Evolutionary conservation across 441 rosid genomes (phyloP).

Genomic region (Erodium moschatum): DNA sequence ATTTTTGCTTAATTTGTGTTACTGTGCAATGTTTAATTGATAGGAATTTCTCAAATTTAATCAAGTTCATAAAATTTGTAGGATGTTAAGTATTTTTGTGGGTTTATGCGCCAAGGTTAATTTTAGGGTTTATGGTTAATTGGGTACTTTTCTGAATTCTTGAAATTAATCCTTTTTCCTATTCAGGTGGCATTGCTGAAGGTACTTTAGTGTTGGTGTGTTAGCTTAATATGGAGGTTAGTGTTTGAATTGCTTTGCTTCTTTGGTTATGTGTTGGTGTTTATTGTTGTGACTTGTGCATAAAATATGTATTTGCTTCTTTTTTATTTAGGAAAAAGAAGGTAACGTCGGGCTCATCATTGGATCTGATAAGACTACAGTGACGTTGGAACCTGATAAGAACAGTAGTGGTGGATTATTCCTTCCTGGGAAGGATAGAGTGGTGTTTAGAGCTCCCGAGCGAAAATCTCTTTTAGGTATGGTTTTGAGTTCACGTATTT

Average conservation of each 20-base stretch:
- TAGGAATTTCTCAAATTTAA: too few relatives aligned
- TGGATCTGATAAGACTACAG: conserved; percentile 31
- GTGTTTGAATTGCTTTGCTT: neutral
- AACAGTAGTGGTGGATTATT: conserved; percentile 32
- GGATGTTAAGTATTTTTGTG: too few relatives aligned
- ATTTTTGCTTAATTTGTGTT: too few relatives aligned
- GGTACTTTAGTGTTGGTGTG: neutral
- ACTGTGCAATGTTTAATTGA: too few relatives aligned
- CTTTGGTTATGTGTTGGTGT: neutral
- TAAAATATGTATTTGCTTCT: neutral
- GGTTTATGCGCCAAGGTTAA: neutral
- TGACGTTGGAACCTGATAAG: conserved; percentile 37
- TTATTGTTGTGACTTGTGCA: neutral
- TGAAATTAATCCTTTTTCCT: neutral
- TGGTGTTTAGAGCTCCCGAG: conserved; percentile 51
- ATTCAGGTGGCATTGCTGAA: conserved; percentile 1
- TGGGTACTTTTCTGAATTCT: neutral
- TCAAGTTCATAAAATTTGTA: too few relatives aligned
- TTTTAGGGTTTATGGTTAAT: neutral
- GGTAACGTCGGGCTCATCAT: conserved; percentile 10
- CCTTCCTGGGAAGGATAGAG: conserved; percentile 44
- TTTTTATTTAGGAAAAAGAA: conserved; percentile 16
- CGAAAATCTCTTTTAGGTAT: conserved; percentile 54
- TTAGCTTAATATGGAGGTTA: conserved; percentile 6
- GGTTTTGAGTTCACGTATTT: neutral